Evolutionary conservation across 129 eudicot species (phyloP), one percentile per base, ranked within the genome.

Genomic region (Ambrosia trifida): DNA sequence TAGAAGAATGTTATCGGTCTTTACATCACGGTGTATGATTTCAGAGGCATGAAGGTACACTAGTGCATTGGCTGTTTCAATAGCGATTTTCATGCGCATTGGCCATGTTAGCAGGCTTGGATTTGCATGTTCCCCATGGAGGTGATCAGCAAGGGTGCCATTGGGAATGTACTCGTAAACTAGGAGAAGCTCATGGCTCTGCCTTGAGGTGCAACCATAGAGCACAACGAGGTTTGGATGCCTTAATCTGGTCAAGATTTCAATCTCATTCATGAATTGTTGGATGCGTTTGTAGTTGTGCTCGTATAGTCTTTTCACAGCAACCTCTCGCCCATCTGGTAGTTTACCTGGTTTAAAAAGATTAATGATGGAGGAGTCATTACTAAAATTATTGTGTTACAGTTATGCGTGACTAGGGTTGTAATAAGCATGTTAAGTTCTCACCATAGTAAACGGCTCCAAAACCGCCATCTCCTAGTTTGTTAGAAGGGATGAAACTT

Each of bases 41-140:
- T 86, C 98, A 5, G 84, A 64, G 9, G 82, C 83, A 75, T 91
- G 98, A 20, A 91, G 96, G 83, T 88, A 91, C 2, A 86, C 82
- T 61, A 91, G 61, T 1, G 96, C 96, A 16, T 76, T 79, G 0
- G 98, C 96, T 0, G 95, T 88, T 47, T 88, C 95, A 7, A 83
- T 74, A 36, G 98, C 98, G 10, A 88, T 84, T 58, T 79, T 81
- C 91, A 88, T 81, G 7, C 97, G 86, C 52, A 72, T 52, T 2
- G 81, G 80, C 96, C 97, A 91, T 14, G 87, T 11, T 8, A 91
- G 82, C 8, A 62, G 65, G 11, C 64, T 64, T 16, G 50, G 28
- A 16, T 74, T 78, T 43, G 78, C 80, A 64, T 41, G 36, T 7
- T 82, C 74, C 0, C 97, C 96, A 8, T 88, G 92, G 5, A 91